A percentile compares a stretch with the other conserved stretches of the same genome.
These are phyloP conservation scores for Ophiocordyceps camponoti-leonardi DNA, from an alignment of 2,329 filamentous ascomycete species.

Conservation along the genomic window DNA sequence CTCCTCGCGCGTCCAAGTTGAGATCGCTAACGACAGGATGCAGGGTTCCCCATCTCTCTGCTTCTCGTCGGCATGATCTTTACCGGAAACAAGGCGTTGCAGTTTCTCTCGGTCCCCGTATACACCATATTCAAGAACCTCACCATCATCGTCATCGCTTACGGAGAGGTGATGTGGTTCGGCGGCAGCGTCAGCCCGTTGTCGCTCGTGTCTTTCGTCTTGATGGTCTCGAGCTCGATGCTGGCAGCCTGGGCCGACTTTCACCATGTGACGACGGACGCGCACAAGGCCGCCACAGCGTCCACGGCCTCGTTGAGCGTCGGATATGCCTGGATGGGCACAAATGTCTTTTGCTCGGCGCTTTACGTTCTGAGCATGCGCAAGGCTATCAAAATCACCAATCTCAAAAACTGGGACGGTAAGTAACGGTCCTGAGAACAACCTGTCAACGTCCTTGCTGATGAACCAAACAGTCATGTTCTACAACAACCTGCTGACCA, in stretches of 20 bases:
- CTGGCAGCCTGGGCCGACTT: slow-evolving; percentile 97
- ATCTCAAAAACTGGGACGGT: slow-evolving; percentile 99
- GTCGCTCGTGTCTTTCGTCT: slow-evolving; percentile 79
- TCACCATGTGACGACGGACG: slow-evolving; percentile 58
- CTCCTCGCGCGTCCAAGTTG: neutral
- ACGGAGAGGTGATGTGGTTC: slow-evolving; percentile 97
- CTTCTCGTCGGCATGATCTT: slow-evolving; percentile 99
- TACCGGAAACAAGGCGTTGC: slow-evolving; percentile 85
- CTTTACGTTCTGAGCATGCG: slow-evolving; percentile 85
- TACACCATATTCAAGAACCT: slow-evolving; percentile 99
- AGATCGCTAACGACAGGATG: neutral
- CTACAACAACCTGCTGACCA: slow-evolving; percentile 97
- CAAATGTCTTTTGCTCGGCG: slow-evolving; percentile 92
- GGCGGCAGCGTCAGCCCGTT: slow-evolving; percentile 79
- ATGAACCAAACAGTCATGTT: slow-evolving; percentile 63
- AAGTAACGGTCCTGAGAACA: slow-evolving; percentile 23
- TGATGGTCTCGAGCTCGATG: slow-evolving; percentile 92
- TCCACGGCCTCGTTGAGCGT: slow-evolving; percentile 82
- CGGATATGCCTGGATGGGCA: slow-evolving; percentile 93
- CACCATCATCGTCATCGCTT: slow-evolving; percentile 96
- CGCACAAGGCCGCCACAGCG: slow-evolving; percentile 49
- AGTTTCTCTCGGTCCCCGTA: slow-evolving; percentile 91
- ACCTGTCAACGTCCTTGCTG: neutral
- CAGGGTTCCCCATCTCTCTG: slow-evolving; percentile 91
- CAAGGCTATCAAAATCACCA: slow-evolving; percentile 98